Base-by-base conservation (phyloP, 192 early-diverging fungal genomes). In the Linnemannia zychae region DNA sequence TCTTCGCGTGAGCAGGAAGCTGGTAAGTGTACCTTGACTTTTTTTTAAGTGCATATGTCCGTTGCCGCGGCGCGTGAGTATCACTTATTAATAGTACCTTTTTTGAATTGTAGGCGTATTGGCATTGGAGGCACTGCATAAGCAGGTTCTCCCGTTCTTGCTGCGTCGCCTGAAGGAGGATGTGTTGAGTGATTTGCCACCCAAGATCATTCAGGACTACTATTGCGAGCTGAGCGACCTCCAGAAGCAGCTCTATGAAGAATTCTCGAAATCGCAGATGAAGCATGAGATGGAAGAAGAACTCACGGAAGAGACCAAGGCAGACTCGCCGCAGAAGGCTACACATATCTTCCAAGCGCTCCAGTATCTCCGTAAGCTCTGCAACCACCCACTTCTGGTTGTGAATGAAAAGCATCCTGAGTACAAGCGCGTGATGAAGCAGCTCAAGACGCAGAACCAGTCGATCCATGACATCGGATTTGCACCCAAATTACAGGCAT, bases 151-250 rank as follows among this genome's bases (percentile, higher is more conserved):
- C 53, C 99, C 99, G 28, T 99, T 99, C 90, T 74, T 99, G 69
- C 81, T 99, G 83, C 93, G 98, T 18, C 92, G 99, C 34, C 93
- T 99, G 92, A 99, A 99, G 87, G 97, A 99, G 88, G 97, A 99
- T 82, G 99, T 99, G 16, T 86, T 99, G 72, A 90, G 96, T 76
- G 98, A 99, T 81, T 87, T 99, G 77, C 99, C 99, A 70, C 98
- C 99, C 52, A 99, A 99, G 90, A 99, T 99, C 76, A 99, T 99
- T 80, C 98, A 99, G 92, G 98, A 99, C 87, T 98, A 99, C 87
- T 98, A 99, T 87, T 98, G 98, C 81, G 99, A 99, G 79, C 89
- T 99, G 20, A 94, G 94, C 71, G 96, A 97, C 46, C 66, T 99
- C 53, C 99, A 92, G 85, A 94, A 94, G 80, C 89, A 92, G 78